These are phyloP conservation scores for Fusarium tuaranense DNA, from an alignment of 2,329 filamentous ascomycete species.

Conservation along the genomic window DNA sequence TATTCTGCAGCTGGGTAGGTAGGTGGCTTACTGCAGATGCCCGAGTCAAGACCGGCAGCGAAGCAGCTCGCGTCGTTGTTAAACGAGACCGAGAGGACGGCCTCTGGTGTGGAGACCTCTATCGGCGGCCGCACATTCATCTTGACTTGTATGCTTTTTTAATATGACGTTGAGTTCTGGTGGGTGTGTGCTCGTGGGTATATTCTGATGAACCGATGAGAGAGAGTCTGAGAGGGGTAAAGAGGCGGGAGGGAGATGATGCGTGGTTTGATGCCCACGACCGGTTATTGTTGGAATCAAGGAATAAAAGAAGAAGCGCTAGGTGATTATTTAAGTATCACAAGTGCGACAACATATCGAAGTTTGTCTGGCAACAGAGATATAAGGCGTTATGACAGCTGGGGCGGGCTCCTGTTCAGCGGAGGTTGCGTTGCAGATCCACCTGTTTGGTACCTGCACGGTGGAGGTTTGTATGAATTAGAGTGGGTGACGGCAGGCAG, in stretches of 20 bases:
- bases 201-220: not conserved
- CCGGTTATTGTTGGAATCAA: not conserved
- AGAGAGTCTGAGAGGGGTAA: slow-evolving; percentile 33
- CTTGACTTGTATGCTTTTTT: slow-evolving; percentile 29
- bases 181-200: slow-evolving; percentile 1
- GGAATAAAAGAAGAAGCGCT: not conserved
- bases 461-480: slow-evolving; percentile 23
- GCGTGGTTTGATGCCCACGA: slow-evolving; percentile 7
- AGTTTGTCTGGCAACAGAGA: slow-evolving; percentile 2
- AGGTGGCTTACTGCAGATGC: slow-evolving; percentile 78
- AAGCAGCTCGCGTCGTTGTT: slow-evolving; percentile 89
- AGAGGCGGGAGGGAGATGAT: slow-evolving; percentile 2
- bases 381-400: slow-evolving; percentile 15
- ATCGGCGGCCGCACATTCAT: slow-evolving; percentile 95
- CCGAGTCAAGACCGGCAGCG: slow-evolving; percentile 85
- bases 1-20: not conserved
- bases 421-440: slow-evolving; percentile 33
- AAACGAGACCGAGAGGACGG: slow-evolving; percentile 86
- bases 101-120: slow-evolving; percentile 78
- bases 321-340: slow-evolving; percentile 15
- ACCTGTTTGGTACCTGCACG: slow-evolving; percentile 29
- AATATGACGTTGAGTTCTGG: not conserved
- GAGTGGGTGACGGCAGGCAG: not conserved
- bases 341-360: slow-evolving; percentile 26
- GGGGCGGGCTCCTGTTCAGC: slow-evolving; percentile 10